Evolutionary conservation across 1,139 yeast species (phyloP).

Genomic region (Taphrina populina): DNA sequence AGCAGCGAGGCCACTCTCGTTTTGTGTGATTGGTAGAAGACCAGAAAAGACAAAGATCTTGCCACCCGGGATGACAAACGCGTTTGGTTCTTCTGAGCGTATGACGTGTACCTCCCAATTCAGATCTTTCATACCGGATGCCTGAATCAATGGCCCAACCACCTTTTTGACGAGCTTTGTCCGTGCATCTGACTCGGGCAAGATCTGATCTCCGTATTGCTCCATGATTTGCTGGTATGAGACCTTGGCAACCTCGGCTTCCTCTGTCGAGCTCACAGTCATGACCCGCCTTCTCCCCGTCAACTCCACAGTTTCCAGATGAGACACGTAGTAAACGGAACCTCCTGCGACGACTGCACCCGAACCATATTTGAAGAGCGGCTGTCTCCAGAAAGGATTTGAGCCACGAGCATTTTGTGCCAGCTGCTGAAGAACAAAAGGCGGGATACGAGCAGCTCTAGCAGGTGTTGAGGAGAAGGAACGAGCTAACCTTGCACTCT

Average conservation of each 20-base stretch:
- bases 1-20: conserved; percentile 91
- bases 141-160: conserved; percentile 60
- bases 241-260: conserved; percentile 63
- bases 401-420: conserved; percentile 19
- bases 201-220: conserved; percentile 44
- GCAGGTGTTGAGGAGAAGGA: too few relatives aligned
- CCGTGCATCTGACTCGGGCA: conserved; percentile 48
- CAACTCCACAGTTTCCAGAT: conserved; percentile 35
- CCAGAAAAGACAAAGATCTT: conserved; percentile 85
- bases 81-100: conserved; percentile 77
- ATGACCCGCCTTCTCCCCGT: conserved; percentile 64
- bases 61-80: conserved; percentile 93
- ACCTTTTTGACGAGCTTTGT: conserved; percentile 58
- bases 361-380: conserved; percentile 16
- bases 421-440: conserved; percentile 17
- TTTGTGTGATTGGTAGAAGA: conserved; percentile 71
- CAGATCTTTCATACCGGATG: conserved; percentile 47
- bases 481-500: too few relatives aligned
- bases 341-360: conserved; percentile 31
- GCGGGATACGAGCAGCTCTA: conserved; percentile 27
- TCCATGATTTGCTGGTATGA: conserved; percentile 62
- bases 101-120: conserved; percentile 85
- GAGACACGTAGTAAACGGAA: conserved; percentile 21
- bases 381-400: conserved; percentile 16
- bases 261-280: conserved; percentile 69